These are phyloP conservation scores for Tremellales sp. DNA, from an alignment of 1,284 basidiomycete genomes.

Conservation along the genomic window DNA sequence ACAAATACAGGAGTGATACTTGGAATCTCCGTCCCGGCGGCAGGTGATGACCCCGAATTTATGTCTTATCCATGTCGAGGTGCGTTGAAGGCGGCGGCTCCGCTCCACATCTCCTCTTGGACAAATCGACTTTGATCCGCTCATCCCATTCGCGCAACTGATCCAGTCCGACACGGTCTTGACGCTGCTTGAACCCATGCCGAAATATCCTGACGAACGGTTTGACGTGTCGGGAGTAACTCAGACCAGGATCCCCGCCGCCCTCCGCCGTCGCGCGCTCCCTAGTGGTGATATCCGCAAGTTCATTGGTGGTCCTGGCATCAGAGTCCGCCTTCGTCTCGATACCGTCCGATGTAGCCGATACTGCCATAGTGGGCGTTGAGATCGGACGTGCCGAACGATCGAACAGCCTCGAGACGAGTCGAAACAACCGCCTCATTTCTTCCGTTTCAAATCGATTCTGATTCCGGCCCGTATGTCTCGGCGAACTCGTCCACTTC, in stretches of 20 bases:
- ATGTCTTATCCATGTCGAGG: too few species aligned
- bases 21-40: too few species aligned
- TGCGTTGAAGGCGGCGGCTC: too few species aligned
- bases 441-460: conserved; percentile 7
- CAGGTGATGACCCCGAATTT: too few species aligned
- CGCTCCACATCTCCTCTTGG: too few species aligned
- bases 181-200: conserved; percentile 19
- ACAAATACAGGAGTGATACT: too few species aligned
- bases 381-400: too few species aligned
- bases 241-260: too few species aligned
- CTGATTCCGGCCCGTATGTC: conserved; percentile 2
- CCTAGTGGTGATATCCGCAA: neutral
- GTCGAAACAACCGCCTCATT: conserved; percentile 17
- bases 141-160: conserved; percentile 16
- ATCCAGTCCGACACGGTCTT: conserved; percentile 22
- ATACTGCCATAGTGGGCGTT: too few species aligned
- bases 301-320: neutral
- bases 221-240: conserved; percentile 20
- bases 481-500: neutral
- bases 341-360: neutral
- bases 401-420: conserved; percentile 13
- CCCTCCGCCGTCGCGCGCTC: too few species aligned
- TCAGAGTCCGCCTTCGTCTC: neutral
- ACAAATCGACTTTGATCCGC: neutral
- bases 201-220: conserved; percentile 32